Evolutionary conservation across 148 eudicot species (phyloP).

Genomic region (Amaranthus hypochondriacus): DNA sequence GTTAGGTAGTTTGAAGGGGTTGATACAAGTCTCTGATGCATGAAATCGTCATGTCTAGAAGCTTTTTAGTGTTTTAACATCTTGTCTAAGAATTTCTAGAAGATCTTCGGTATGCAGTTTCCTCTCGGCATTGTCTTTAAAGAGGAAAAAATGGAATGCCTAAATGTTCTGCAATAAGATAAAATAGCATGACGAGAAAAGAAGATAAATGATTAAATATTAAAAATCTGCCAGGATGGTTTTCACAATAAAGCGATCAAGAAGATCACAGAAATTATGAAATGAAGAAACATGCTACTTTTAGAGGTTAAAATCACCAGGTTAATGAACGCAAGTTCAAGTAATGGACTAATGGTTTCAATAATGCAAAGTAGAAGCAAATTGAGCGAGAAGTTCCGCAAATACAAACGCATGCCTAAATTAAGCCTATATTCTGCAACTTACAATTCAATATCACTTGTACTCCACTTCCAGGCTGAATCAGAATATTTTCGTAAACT

Average conservation of each 20-base stretch:
- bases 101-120: background rate
- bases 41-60: background rate
- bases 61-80: background rate
- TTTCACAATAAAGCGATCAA: background rate
- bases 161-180: background rate
- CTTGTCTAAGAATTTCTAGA: background rate
- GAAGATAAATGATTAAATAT: background rate
- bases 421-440: background rate
- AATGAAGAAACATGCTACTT: background rate
- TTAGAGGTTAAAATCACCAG: background rate
- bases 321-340: background rate
- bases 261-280: background rate
- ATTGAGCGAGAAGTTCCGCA: constrained; percentile 2
- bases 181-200: background rate
- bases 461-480: background rate
- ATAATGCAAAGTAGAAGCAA: background rate
- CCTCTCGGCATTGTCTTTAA: background rate
- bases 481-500: background rate
- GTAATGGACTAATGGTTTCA: too few species aligned
- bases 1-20: background rate
- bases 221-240: background rate
- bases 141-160: background rate
- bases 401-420: constrained; percentile 1
- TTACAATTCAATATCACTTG: background rate
- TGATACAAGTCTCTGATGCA: background rate